These are phyloP conservation scores for Fusarium sp. DNA, from an alignment of 2,329 filamentous ascomycete species.

Conservation along the genomic window DNA sequence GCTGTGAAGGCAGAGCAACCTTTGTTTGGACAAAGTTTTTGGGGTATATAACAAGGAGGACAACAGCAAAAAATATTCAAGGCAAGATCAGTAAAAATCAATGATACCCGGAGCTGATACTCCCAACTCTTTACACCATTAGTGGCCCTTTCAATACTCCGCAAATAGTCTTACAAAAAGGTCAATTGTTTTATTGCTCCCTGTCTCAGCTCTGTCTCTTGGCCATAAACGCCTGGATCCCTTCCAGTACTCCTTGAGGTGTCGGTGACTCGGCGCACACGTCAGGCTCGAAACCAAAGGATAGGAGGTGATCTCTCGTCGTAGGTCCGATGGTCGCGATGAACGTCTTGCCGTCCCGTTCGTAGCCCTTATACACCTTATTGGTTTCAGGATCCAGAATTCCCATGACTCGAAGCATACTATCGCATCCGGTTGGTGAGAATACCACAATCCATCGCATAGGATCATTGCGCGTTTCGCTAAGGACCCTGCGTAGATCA, in stretches of 20 bases:
- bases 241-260: slow-evolving; percentile 79
- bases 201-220: slow-evolving; percentile 20
- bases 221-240: slow-evolving; percentile 61
- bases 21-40: background rate
- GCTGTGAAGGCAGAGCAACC: background rate
- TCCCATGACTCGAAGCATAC: slow-evolving; percentile 64
- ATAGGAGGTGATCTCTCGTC: slow-evolving; percentile 78
- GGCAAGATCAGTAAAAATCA: slow-evolving; percentile 30
- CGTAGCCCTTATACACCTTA: slow-evolving; percentile 46
- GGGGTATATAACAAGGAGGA: slow-evolving; percentile 18
- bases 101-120: slow-evolving; percentile 45
- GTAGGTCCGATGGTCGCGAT: slow-evolving; percentile 95
- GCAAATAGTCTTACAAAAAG: background rate
- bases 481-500: slow-evolving; percentile 68
- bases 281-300: slow-evolving; percentile 75
- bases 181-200: background rate
- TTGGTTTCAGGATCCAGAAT: slow-evolving; percentile 59
- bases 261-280: slow-evolving; percentile 86
- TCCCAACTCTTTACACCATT: slow-evolving; percentile 32
- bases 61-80: slow-evolving; percentile 3
- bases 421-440: slow-evolving; percentile 72
- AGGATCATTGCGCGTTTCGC: slow-evolving; percentile 51
- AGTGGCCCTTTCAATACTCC: background rate
- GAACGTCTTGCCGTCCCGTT: slow-evolving; percentile 59
- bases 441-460: slow-evolving; percentile 80